Percentiles rank a stretch among this genome's conserved stretches.
Conservation (phyloP, 164 flowering plant genomes). For the Litsea cubeba region DNA sequence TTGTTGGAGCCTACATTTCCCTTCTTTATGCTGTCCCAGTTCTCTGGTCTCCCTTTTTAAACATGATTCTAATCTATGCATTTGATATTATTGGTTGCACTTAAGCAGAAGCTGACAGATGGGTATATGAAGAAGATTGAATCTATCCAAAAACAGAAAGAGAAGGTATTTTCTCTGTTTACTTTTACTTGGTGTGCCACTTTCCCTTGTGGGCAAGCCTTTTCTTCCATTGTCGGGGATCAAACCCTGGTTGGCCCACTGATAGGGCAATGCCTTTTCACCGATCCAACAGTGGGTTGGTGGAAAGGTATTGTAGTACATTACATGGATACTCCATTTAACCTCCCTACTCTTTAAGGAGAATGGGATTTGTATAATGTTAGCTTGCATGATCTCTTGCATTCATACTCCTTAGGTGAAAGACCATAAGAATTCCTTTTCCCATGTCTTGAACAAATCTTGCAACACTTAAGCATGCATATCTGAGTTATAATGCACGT, state of each 20-base stretch:
- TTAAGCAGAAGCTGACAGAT: conserved; percentile 75
- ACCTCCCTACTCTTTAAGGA: no score
- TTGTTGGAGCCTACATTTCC: not conserved
- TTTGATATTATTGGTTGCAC: not conserved
- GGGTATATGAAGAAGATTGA: conserved; percentile 95
- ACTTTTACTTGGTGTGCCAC: not conserved
- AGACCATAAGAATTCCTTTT: no score
- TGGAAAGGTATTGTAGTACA: no score
- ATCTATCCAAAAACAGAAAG: conserved; percentile 70
- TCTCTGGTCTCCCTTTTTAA: no score
- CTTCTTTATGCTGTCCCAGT: not conserved
- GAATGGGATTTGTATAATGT: no score
- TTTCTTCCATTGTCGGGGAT: not conserved
- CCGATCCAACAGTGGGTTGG: not conserved
- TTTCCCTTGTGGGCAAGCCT: not conserved
- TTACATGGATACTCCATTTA: no score
- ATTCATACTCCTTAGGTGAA: no score
- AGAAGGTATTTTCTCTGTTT: conserved; percentile 54
- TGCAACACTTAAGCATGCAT: no score
- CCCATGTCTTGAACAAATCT: no score
- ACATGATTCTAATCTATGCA: not conserved
- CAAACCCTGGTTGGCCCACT: not conserved
- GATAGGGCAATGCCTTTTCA: not conserved
- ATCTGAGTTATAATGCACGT: not conserved
- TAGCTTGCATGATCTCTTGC: no score